Percentiles rank a stretch among this genome's conserved stretches.
Conservation (phyloP, 1,284 basidiomycete species). For the Coniferiporia sulphurascens region DNA sequence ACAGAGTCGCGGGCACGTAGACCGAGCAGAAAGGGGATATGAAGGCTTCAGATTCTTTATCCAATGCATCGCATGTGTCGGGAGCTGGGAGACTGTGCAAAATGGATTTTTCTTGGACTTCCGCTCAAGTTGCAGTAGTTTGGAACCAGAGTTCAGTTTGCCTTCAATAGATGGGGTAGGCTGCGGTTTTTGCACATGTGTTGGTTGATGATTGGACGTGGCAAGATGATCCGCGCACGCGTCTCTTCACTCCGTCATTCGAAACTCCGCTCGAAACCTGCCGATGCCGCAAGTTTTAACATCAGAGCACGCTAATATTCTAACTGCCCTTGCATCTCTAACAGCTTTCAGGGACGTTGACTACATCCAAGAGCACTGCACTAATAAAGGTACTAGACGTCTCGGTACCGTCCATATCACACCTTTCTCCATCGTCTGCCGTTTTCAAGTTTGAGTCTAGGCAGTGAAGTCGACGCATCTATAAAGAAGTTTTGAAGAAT, state of each 20-base stretch:
- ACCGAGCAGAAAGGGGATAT: too few relatives aligned
- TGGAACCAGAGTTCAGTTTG: not conserved
- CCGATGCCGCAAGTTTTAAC: not conserved
- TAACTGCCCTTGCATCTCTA: not conserved
- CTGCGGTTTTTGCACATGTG: not conserved
- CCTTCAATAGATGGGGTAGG: too few relatives aligned
- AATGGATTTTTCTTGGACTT: too few relatives aligned
- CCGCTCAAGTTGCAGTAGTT: not conserved
- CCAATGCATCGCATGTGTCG: too few relatives aligned
- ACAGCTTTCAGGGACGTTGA: not conserved
- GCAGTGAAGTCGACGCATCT: not conserved
- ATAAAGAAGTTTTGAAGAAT: not conserved
- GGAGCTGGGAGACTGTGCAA: too few relatives aligned
- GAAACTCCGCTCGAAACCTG: not conserved
- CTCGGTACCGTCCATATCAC: not conserved
- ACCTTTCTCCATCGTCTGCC: too few relatives aligned
- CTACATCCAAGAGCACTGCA: too few relatives aligned
- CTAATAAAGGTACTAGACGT: too few relatives aligned
- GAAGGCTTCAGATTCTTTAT: too few relatives aligned
- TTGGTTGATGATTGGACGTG: not conserved
- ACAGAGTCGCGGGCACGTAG: too few relatives aligned
- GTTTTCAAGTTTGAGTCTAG: not conserved
- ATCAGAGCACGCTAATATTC: not conserved
- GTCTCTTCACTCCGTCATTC: not conserved
- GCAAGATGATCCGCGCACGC: not conserved